Evolutionary conservation across 768 basidiomycete genomes (phyloP).

Genomic region (Termitomyces sp.): DNA sequence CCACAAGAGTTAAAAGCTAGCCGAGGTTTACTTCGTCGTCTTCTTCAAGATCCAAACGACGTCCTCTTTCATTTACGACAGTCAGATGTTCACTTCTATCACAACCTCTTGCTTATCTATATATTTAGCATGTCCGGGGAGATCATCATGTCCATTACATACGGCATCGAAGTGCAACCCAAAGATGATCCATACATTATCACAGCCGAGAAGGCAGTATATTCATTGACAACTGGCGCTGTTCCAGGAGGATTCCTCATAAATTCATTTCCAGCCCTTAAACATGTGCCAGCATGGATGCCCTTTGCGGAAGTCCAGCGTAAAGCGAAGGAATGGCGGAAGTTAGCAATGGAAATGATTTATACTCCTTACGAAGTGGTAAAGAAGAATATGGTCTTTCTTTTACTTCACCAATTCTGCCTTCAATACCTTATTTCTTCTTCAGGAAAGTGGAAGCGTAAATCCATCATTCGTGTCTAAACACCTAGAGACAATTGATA

Average conservation of each 20-base stretch:
- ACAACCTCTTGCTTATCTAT: neutral
- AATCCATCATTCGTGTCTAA: neutral
- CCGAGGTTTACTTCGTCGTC: conserved; percentile 21
- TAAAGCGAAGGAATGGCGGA: neutral
- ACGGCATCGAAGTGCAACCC: conserved; percentile 27
- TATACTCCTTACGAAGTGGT: neutral
- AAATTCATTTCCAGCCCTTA: conserved; percentile 24
- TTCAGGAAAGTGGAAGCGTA: neutral
- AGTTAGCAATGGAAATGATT: neutral
- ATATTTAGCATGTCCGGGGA: conserved; percentile 16
- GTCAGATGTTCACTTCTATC: conserved; percentile 14
- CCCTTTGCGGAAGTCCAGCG: neutral
- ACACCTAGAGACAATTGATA: neutral
- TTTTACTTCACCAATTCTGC: neutral
- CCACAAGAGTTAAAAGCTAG: conserved; percentile 22
- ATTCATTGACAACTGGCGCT: conserved; percentile 20
- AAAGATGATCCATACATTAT: conserved; percentile 30
- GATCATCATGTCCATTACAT: conserved; percentile 26
- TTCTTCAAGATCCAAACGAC: conserved; percentile 17
- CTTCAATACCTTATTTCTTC: neutral
- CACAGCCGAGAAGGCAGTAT: conserved; percentile 24
- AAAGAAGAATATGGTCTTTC: neutral
- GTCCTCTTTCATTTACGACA: conserved; percentile 14
- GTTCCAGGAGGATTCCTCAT: conserved; percentile 27
- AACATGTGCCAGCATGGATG: conserved; percentile 24